phyloP scores from a whole-genome alignment of 2,329 filamentous ascomycete species.

The Penicillium expansum region DNA sequence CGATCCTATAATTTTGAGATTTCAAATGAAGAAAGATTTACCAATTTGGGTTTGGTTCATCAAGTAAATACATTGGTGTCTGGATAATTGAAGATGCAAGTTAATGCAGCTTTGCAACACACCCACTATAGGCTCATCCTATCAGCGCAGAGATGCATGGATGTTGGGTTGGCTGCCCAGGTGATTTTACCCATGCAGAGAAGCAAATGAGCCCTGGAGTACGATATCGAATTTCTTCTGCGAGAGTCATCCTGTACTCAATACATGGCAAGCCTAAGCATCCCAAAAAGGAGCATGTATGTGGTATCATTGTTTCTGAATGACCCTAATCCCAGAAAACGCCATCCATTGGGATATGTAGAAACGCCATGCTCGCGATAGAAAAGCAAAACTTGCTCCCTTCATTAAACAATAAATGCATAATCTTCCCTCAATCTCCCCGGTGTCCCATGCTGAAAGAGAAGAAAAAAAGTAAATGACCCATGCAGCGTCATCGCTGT shows the following conservation, averaged over 20 bases:
- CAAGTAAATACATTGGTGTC: neutral
- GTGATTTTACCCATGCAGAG: neutral
- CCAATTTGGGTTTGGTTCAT: neutral
- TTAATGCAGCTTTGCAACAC: neutral
- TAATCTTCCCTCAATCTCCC: slow-evolving; percentile 2
- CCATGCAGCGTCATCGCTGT: slow-evolving; percentile 2
- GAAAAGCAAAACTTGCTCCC: slow-evolving; percentile 16
- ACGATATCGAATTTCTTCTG: neutral
- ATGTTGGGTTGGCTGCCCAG: neutral
- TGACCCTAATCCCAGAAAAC: slow-evolving; percentile 13
- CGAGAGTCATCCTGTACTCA: neutral
- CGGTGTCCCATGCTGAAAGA: slow-evolving; percentile 13
- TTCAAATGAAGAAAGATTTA: neutral
- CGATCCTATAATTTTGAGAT: neutral
- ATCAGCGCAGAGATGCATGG: neutral
- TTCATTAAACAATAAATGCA: slow-evolving; percentile 18
- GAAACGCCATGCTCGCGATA: slow-evolving; percentile 31
- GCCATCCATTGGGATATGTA: slow-evolving; percentile 19
- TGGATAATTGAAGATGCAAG: neutral
- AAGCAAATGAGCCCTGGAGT: neutral
- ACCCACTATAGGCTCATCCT: neutral
- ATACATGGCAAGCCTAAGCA: neutral
- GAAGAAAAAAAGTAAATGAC: slow-evolving; percentile 9
- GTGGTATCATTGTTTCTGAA: slow-evolving; percentile 1
- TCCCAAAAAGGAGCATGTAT: neutral